Percentiles rank a stretch among this genome's conserved stretches.
These are phyloP conservation scores for Grosmannia clavigera DNA, from an alignment of 2,329 filamentous ascomycete genomes.

Conservation along the genomic window DNA sequence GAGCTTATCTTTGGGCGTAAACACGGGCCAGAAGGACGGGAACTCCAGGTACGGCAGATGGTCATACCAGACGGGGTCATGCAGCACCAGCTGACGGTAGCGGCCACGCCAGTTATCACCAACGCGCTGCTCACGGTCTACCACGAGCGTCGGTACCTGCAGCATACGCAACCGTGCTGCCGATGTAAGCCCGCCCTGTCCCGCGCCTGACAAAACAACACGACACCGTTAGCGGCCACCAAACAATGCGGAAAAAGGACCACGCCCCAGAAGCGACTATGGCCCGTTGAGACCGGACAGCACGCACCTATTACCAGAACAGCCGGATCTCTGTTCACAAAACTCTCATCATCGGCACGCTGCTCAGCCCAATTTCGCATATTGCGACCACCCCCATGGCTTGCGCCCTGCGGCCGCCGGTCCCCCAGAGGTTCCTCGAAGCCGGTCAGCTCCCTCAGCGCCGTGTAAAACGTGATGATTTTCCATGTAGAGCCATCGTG, in stretches of 20 bases:
- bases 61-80: conserved; percentile 52
- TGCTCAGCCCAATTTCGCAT: conserved; percentile 50
- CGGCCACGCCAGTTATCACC: conserved; percentile 53
- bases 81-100: conserved; percentile 53
- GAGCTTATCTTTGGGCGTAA: conserved; percentile 60
- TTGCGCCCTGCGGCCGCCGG: conserved; percentile 40
- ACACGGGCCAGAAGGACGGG: conserved; percentile 53
- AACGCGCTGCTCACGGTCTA: conserved; percentile 44
- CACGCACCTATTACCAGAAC: conserved; percentile 39
- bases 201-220: conserved; percentile 25
- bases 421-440: conserved; percentile 35
- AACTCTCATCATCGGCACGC: conserved; percentile 33
- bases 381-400: conserved; percentile 37
- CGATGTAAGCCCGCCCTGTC: conserved; percentile 45
- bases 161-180: conserved; percentile 49
- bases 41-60: conserved; percentile 54
- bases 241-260: neutral
- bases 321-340: conserved; percentile 36
- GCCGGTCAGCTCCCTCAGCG: conserved; percentile 39
- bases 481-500: conserved; percentile 38
- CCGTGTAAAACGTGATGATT: conserved; percentile 51
- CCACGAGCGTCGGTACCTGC: conserved; percentile 39
- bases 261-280: neutral
- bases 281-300: neutral
- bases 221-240: neutral